phyloP scores from a whole-genome alignment of 2,329 filamentous ascomycete species.

The Colletotrichum sp. region DNA sequence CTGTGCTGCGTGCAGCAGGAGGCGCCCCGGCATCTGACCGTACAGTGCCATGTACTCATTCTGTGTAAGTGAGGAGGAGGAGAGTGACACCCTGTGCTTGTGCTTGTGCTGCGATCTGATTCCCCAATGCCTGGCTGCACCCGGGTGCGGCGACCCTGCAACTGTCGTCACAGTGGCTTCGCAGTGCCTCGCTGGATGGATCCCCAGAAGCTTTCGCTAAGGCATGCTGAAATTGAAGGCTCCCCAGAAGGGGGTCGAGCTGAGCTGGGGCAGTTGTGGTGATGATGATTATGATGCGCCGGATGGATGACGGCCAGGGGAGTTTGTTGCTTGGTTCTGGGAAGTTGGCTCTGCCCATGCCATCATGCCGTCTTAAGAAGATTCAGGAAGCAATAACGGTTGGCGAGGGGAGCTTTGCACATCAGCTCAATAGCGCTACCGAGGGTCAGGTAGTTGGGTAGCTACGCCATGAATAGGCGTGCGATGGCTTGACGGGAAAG shows the following conservation, averaged over 20 bases:
- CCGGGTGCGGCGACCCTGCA: background rate
- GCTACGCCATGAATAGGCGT: background rate
- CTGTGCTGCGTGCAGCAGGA: background rate
- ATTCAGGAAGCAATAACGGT: background rate
- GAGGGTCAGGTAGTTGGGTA: background rate
- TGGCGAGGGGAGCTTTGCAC: background rate
- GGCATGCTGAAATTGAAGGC: slow-evolving; percentile 10
- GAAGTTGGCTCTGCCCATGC: background rate
- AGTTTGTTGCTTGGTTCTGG: background rate
- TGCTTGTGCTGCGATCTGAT: background rate
- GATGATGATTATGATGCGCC: background rate
- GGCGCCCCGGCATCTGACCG: background rate
- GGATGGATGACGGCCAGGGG: background rate
- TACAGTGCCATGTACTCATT: background rate
- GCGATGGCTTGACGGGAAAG: background rate
- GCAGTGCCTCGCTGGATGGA: background rate
- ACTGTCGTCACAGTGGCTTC: slow-evolving; percentile 1
- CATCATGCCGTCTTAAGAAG: background rate
- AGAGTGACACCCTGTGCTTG: background rate
- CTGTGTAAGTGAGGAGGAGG: background rate
- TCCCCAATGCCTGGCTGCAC: background rate
- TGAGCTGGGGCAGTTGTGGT: background rate
- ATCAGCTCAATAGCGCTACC: background rate
- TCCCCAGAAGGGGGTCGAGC: slow-evolving; percentile 1
- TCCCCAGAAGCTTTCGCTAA: background rate